phyloP scores from a whole-genome alignment of 176 grass and related monocot genomes.

The Oryza glumipatula region DNA sequence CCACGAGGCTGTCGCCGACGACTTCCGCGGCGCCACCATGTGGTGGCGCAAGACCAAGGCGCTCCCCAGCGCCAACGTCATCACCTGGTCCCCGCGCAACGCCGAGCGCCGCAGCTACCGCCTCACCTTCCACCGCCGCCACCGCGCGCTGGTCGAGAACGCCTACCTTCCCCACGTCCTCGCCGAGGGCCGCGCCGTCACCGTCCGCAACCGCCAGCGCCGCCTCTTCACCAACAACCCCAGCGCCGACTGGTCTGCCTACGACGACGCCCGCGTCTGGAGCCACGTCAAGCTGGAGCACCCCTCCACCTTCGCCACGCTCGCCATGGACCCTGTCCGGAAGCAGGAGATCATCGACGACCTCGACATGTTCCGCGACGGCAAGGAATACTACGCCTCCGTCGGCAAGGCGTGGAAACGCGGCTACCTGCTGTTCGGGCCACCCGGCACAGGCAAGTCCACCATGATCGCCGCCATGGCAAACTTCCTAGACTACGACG shows the following conservation, averaged over 20 bases:
- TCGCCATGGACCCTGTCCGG: constrained; percentile 46
- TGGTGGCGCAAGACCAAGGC: constrained; percentile 30
- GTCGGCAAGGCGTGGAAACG: constrained; percentile 78
- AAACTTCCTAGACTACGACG: constrained; percentile 69
- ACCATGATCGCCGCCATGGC: constrained; percentile 83
- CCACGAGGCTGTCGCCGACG: constrained; percentile 44
- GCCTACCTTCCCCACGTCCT: constrained; percentile 53
- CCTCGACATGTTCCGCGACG: constrained; percentile 39
- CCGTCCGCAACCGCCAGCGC: constrained; percentile 52
- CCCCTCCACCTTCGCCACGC: constrained; percentile 46
- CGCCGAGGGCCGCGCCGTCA: constrained; percentile 46
- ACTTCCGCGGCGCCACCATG: constrained; percentile 29
- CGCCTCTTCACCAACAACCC: constrained; percentile 71
- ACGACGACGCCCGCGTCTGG: constrained; percentile 12
- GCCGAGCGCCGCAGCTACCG: constrained; percentile 19
- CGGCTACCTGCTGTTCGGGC: constrained; percentile 51
- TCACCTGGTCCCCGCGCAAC: neutral
- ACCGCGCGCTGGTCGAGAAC: constrained; percentile 19
- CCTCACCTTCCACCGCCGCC: constrained; percentile 24
- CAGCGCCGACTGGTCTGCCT: neutral
- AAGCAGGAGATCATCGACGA: constrained; percentile 54
- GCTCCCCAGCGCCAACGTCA: neutral
- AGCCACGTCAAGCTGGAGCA: constrained; percentile 48
- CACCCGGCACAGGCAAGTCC: constrained; percentile 72
- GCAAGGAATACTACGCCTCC: constrained; percentile 57